phyloP scores from a whole-genome alignment of 2,329 filamentous ascomycete genomes.

The Cladosporium sp. region DNA sequence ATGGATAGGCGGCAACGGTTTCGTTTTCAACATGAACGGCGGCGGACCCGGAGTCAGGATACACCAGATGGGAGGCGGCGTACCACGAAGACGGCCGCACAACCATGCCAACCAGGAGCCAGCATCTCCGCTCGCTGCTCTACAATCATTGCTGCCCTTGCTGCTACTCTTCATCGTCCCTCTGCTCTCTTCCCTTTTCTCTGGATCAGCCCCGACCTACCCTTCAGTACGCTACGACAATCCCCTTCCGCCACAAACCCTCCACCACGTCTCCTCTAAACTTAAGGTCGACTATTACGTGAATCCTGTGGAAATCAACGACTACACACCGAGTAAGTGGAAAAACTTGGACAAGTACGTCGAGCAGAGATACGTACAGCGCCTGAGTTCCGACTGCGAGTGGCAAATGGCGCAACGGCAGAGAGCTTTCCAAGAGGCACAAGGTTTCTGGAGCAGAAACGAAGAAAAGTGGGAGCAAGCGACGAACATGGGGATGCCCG shows the following conservation, averaged over 20 bases:
- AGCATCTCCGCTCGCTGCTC: conserved; percentile 40
- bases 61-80: conserved; percentile 84
- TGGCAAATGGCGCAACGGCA: conserved; percentile 61
- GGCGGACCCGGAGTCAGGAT: conserved; percentile 79
- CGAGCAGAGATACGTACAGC: conserved; percentile 64
- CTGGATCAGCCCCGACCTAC: conserved; percentile 52
- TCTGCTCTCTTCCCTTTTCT: conserved; percentile 72
- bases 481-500: conserved; percentile 52
- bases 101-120: conserved; percentile 46
- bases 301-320: conserved; percentile 68
- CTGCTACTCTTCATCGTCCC: conserved; percentile 82
- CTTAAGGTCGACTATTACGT: conserved; percentile 79
- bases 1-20: conserved; percentile 64
- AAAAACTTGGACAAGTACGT: conserved; percentile 68
- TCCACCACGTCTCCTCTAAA: conserved; percentile 63
- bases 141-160: conserved; percentile 60
- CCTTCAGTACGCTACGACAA: conserved; percentile 73
- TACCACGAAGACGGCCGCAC: conserved; percentile 67
- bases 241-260: conserved; percentile 64
- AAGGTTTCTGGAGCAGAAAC: conserved; percentile 83
- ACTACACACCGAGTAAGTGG: conserved; percentile 64
- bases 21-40: conserved; percentile 84
- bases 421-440: conserved; percentile 67
- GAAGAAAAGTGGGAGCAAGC: conserved; percentile 71
- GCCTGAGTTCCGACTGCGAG: conserved; percentile 66